Conservation (phyloP, 2,329 filamentous ascomycete genomes). For the Arthroderma sp. region DNA sequence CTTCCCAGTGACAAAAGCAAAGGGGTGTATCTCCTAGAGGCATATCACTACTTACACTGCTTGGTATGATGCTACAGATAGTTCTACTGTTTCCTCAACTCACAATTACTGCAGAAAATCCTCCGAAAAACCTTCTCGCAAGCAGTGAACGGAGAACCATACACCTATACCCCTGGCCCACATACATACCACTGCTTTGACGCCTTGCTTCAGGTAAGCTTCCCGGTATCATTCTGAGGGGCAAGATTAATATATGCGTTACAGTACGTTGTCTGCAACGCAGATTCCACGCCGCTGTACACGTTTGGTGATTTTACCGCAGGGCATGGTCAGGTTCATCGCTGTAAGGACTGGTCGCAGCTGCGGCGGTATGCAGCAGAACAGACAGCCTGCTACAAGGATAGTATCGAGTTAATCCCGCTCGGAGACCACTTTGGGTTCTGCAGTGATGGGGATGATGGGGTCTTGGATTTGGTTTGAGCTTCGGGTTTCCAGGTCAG, state of each 20-base stretch:
- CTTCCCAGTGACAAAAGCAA: constrained; percentile 8
- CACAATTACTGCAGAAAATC: background rate
- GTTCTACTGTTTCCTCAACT: too few relatives aligned
- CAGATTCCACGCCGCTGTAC: constrained; percentile 6
- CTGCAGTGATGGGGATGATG: too few relatives aligned
- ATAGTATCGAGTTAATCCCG: background rate
- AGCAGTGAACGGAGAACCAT: background rate
- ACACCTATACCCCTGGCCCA: background rate
- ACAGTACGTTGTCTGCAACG: constrained; percentile 8
- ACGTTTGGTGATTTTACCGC: constrained; percentile 3
- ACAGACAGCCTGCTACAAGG: background rate
- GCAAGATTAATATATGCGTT: too few relatives aligned
- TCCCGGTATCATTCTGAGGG: too few relatives aligned
- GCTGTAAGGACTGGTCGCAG: constrained; percentile 8
- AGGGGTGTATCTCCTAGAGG: constrained; percentile 10
- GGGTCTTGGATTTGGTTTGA: too few relatives aligned
- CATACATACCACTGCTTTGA: constrained; percentile 10
- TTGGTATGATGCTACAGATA: background rate
- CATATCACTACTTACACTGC: background rate
- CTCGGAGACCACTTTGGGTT: too few relatives aligned
- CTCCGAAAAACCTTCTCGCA: background rate
- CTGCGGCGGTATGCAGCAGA: background rate
- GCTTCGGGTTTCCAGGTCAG: too few relatives aligned
- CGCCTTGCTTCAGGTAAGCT: background rate
- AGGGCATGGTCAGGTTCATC: constrained; percentile 7